Evolutionary conservation across 1,284 basidiomycete species (phyloP), one percentile per base, ranked within the genome.

Genomic region (Melampsora larici-populina): DNA sequence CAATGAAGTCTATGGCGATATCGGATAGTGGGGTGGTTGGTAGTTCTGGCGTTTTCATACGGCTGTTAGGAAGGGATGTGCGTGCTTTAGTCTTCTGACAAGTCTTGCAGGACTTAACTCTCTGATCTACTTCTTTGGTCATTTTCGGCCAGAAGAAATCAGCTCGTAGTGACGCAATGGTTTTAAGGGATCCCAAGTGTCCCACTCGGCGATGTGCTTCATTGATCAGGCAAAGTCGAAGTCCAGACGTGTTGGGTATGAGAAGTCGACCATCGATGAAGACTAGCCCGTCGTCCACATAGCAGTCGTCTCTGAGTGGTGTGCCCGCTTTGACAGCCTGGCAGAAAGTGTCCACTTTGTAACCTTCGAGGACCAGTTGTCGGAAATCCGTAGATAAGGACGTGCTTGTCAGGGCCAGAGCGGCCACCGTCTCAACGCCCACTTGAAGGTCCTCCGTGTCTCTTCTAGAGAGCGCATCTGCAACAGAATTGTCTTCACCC

Each of bases 1-100:
- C 70, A 17, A 71, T 40, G 43, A 62, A 62, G n/a, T 62, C 70
- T 62, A 71, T 36, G 17, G 70, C 55, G 3, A 36, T 1, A 21
- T 67, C 40, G 17, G 17, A 17, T 4, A 67, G 26, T 2, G 65
- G 65, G 4, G 4, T 11, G 29, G 7, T 36, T 24, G 60, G 60
- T 3, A 64, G 1, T 3, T 58, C n/a, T 8, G 36, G 70, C 21
- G 70, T 72, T 11, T 63, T 3, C 70, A 73, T 73, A 13, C 48
- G 58, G 26, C 70, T 55, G 0, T 36, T 21, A 1, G 70, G 70
- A 1, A 17, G 18, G 0, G 58, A 24, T 0, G 51, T 71, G 0
- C 15, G 2, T 4, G 58, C 31, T 43, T 71, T 71, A 0, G 58
- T 62, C 11, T 29, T 2, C n/a, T 71, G 70, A n/a, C 70, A 71